These are phyloP conservation scores for Leccinum truebloodii DNA, from an alignment of 768 basidiomycete species.

Conservation along the genomic window DNA sequence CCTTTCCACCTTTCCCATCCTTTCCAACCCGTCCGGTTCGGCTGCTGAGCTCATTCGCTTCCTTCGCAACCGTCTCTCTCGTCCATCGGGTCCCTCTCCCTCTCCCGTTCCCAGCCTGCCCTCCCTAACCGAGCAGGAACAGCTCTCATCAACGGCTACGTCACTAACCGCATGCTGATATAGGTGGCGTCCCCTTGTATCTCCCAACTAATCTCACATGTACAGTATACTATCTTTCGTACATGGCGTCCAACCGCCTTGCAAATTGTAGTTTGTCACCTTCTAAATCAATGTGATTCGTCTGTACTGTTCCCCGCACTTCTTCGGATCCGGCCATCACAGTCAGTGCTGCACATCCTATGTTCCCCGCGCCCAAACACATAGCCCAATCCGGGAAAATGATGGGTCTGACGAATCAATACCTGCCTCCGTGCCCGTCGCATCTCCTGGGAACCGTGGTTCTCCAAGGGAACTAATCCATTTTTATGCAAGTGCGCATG, in stretches of 20 bases:
- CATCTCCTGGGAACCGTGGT: constrained; percentile 3
- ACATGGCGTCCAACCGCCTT: not conserved
- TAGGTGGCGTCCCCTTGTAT: not conserved
- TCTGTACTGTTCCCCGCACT: constrained; percentile 2
- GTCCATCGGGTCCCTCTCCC: not conserved
- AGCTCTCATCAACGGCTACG: not conserved
- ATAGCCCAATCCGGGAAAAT: not conserved
- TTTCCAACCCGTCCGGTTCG: not conserved
- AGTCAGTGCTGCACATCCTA: not conserved
- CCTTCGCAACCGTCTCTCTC: not conserved
- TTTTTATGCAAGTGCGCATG: not conserved
- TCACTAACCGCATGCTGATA: not conserved
- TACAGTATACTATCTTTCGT: not conserved
- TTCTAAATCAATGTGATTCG: not conserved
- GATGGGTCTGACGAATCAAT: not conserved
- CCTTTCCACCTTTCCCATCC: not conserved
- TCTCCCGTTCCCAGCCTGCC: constrained; percentile 1
- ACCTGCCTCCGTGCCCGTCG: not conserved
- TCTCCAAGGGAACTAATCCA: not conserved
- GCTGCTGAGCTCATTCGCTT: constrained; percentile 7
- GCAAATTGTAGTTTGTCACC: not conserved
- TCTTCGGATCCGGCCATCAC: not conserved
- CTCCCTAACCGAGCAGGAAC: constrained; percentile 7
- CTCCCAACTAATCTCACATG: not conserved
- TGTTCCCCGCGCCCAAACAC: constrained; percentile 2